Evolutionary conservation across 306 rosid genomes (phyloP).

Genomic region (Comarum palustre): DNA sequence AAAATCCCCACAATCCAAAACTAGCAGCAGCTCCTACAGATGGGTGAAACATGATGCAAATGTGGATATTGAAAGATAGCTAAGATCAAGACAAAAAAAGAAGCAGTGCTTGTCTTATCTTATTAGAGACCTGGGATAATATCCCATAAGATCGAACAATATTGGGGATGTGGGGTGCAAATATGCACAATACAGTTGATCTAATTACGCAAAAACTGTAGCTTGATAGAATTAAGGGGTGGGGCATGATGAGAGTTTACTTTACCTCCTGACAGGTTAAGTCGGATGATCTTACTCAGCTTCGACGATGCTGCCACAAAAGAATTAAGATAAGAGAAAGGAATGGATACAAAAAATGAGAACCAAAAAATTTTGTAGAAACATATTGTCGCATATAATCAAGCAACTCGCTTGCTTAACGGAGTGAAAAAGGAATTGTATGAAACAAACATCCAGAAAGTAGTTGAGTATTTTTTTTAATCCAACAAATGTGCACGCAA

Average conservation of each 20-base stretch:
- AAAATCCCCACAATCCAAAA: conserved; percentile 44
- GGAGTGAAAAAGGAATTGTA: not conserved
- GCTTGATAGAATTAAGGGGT: not conserved
- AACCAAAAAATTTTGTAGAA: not conserved
- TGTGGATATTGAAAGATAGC: not conserved
- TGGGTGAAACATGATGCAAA: conserved; percentile 25
- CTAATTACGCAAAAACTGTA: not conserved
- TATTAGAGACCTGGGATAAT: not conserved
- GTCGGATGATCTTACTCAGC: conserved; percentile 34
- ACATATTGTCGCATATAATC: not conserved
- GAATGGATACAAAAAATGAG: not conserved
- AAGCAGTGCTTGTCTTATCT: not conserved
- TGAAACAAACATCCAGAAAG: not conserved
- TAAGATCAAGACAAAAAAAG: not conserved
- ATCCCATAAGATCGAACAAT: not conserved
- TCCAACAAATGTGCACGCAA: not conserved
- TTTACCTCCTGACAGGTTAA: conserved; percentile 50
- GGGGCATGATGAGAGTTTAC: not conserved
- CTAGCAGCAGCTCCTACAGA: conserved; percentile 54
- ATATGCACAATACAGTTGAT: not conserved
- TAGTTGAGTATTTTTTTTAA: not conserved
- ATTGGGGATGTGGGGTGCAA: not conserved
- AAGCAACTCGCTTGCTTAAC: not conserved
- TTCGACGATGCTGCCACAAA: conserved; percentile 59
- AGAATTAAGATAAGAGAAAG: conserved; percentile 22